Evolutionary conservation across 768 basidiomycete genomes (phyloP).

Genomic region (Dacryopinax spathularia): DNA sequence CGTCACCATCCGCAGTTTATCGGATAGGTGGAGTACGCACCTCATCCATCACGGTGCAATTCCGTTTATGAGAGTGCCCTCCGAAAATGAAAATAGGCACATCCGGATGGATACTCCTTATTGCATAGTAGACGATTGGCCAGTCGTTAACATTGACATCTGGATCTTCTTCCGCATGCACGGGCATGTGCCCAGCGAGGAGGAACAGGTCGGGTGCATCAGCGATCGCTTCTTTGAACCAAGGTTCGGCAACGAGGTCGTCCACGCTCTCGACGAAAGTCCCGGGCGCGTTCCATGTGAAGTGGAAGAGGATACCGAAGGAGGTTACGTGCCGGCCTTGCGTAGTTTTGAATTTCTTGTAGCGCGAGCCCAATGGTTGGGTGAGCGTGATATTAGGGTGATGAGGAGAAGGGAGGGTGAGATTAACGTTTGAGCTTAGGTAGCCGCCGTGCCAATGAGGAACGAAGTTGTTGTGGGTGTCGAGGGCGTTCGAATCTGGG

Average conservation of each 20-base stretch:
- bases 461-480: constrained; percentile 44
- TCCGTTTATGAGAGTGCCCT: constrained; percentile 66
- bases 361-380: neutral
- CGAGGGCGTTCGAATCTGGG: constrained; percentile 21
- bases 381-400: neutral
- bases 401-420: constrained; percentile 22
- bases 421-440: constrained; percentile 74
- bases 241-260: constrained; percentile 64
- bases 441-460: constrained; percentile 57
- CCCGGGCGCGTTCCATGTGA: constrained; percentile 52
- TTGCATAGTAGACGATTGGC: constrained; percentile 55
- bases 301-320: constrained; percentile 66
- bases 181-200: constrained; percentile 76
- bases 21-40: neutral
- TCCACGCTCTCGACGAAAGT: constrained; percentile 62
- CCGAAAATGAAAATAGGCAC: constrained; percentile 78
- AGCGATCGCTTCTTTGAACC: constrained; percentile 67
- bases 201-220: constrained; percentile 76
- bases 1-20: neutral
- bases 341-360: constrained; percentile 13
- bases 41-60: constrained; percentile 32
- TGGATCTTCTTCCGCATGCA: constrained; percentile 35
- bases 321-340: constrained; percentile 60
- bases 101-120: constrained; percentile 55
- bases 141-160: constrained; percentile 29